phyloP scores from a whole-genome alignment of 2,329 filamentous ascomycete genomes.

The Scytalidium sp. region DNA sequence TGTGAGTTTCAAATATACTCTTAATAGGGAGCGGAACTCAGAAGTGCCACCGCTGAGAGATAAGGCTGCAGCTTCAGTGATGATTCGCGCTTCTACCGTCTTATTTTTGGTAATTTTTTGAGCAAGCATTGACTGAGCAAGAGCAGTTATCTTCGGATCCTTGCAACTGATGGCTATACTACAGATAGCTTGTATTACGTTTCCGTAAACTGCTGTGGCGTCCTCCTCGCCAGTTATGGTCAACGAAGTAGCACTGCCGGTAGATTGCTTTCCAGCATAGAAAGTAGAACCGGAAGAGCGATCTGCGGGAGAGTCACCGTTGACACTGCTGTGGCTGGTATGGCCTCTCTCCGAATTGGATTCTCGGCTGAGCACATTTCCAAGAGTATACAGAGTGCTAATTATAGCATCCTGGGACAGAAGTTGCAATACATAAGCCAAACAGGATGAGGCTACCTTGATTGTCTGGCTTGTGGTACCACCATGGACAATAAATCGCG shows the following conservation, averaged over 20 bases:
- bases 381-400: constrained; percentile 92
- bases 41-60: constrained; percentile 73
- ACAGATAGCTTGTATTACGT: constrained; percentile 93
- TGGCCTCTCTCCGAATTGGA: constrained; percentile 45
- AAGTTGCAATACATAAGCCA: constrained; percentile 76
- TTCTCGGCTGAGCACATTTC: constrained; percentile 84
- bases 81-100: constrained; percentile 79
- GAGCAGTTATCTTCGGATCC: constrained; percentile 87
- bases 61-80: constrained; percentile 75
- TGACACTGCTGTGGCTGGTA: constrained; percentile 31
- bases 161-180: constrained; percentile 78
- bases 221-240: constrained; percentile 75
- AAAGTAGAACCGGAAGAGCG: constrained; percentile 42
- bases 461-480: constrained; percentile 68
- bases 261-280: constrained; percentile 55
- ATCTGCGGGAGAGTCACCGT: constrained; percentile 51
- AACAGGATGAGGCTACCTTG: constrained; percentile 74
- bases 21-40: constrained; percentile 83
- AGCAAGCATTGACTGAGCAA: constrained; percentile 93
- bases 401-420: constrained; percentile 92
- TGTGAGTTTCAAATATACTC: constrained; percentile 74
- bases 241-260: constrained; percentile 78
- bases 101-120: constrained; percentile 85
- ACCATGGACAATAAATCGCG: constrained; percentile 85
- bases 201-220: constrained; percentile 71